Conservation (phyloP, 2,329 filamentous ascomycete genomes). For the Cercospora sp. region DNA sequence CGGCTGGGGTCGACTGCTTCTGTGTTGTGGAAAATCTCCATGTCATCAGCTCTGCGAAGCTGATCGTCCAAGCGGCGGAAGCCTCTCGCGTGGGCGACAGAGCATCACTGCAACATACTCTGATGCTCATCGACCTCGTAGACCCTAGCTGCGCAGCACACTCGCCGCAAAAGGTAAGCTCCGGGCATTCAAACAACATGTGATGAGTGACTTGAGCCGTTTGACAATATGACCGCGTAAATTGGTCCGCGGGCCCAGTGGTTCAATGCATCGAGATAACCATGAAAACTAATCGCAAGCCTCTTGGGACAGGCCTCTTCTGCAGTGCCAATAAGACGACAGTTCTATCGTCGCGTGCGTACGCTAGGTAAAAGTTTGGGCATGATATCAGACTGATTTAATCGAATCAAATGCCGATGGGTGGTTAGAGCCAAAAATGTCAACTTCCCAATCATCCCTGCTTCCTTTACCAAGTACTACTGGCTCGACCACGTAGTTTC, state of each 20-base stretch:
- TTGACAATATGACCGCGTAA: neutral
- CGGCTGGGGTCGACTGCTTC: neutral
- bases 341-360: neutral
- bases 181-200: too few species aligned
- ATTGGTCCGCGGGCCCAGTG: too few species aligned
- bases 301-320: neutral
- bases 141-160: too few species aligned
- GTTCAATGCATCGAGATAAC: neutral
- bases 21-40: neutral
- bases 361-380: neutral
- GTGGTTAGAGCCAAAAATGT: neutral
- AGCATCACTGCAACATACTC: neutral
- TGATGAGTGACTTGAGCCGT: neutral
- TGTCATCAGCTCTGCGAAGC: neutral
- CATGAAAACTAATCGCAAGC: neutral
- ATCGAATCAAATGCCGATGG: neutral
- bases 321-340: neutral
- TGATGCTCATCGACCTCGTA: neutral
- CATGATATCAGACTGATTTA: neutral
- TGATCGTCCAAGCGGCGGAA: neutral
- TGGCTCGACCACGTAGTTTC: neutral
- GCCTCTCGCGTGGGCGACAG: neutral
- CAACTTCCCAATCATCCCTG: neutral
- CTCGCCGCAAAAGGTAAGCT: too few species aligned
- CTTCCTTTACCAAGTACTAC: neutral